Conservation (phyloP, 208 protist species). For the Herpetomonas muscarum region DNA sequence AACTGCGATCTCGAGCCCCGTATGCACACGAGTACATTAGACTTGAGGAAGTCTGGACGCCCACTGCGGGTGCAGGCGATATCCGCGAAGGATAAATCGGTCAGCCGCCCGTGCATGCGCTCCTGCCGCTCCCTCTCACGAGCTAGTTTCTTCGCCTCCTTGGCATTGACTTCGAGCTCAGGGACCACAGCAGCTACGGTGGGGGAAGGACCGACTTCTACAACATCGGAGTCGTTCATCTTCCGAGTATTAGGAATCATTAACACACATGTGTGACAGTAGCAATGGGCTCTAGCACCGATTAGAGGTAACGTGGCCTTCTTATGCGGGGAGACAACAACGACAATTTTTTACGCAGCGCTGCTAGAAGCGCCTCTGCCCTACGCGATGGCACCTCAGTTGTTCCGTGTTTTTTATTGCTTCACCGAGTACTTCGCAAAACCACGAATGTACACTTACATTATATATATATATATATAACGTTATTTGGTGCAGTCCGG, state of each 20-base stretch:
- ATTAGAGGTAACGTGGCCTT: too few relatives aligned
- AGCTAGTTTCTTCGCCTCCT: slow-evolving; percentile 13
- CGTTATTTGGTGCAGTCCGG: too few relatives aligned
- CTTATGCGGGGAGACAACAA: too few relatives aligned
- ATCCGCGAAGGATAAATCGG: slow-evolving; percentile 53
- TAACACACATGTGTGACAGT: too few relatives aligned
- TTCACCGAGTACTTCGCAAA: too few relatives aligned
- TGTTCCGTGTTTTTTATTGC: too few relatives aligned
- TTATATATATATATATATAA: too few relatives aligned
- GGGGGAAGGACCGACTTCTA: neutral
- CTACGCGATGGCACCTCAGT: too few relatives aligned
- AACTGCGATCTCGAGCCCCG: slow-evolving; percentile 83
- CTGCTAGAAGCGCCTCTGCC: too few relatives aligned
- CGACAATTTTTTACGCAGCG: too few relatives aligned
- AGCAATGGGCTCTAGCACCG: too few relatives aligned
- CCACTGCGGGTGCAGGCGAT: slow-evolving; percentile 37
- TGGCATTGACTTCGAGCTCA: neutral
- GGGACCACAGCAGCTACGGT: neutral
- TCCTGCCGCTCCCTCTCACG: slow-evolving; percentile 58
- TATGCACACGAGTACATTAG: slow-evolving; percentile 49
- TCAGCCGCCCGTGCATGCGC: slow-evolving; percentile 58
- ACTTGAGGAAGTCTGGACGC: slow-evolving; percentile 42
- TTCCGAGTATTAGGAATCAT: neutral
- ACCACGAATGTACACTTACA: too few relatives aligned
- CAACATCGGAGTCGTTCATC: neutral